phyloP scores from a whole-genome alignment of 345 rosid species.

The Linum usitatissimum region DNA sequence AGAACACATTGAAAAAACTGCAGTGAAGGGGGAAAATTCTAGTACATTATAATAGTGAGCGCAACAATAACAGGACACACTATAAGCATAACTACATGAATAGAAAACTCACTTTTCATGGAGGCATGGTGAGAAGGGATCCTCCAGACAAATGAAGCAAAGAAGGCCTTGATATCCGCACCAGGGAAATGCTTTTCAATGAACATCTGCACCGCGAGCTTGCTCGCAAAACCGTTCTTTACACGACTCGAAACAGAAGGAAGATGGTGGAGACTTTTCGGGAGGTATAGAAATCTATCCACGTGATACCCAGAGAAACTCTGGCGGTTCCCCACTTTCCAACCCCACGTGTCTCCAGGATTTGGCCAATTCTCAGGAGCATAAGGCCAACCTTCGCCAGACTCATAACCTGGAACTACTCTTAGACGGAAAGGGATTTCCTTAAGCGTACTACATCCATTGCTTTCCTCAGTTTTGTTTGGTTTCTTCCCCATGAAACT shows the following conservation, averaged over 20 bases:
- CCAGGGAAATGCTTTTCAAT: slow-evolving; percentile 36
- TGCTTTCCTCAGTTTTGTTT: slow-evolving; percentile 26
- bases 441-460: slow-evolving; percentile 16
- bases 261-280: slow-evolving; percentile 26
- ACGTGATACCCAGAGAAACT: slow-evolving; percentile 28
- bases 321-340: slow-evolving; percentile 80
- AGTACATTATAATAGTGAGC: neutral
- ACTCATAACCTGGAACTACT: slow-evolving; percentile 32
- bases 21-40: too few relatives aligned
- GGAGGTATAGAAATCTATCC: slow-evolving; percentile 71
- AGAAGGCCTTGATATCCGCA: slow-evolving; percentile 45
- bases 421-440: slow-evolving; percentile 24
- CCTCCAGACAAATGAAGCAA: slow-evolving; percentile 62
- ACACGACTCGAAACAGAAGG: slow-evolving; percentile 9
- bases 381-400: slow-evolving; percentile 76
- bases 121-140: slow-evolving; percentile 36
- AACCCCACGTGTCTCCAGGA: slow-evolving; percentile 71
- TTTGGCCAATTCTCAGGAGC: slow-evolving; percentile 74
- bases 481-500: slow-evolving; percentile 10
- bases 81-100: neutral
- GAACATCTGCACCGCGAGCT: slow-evolving; percentile 36
- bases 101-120: slow-evolving; percentile 35
- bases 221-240: slow-evolving; percentile 43
- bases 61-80: neutral
- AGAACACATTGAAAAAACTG: too few relatives aligned